Base-by-base conservation (phyloP, 805 yeast species). In the Groenewaldozyma tartarivorans region DNA sequence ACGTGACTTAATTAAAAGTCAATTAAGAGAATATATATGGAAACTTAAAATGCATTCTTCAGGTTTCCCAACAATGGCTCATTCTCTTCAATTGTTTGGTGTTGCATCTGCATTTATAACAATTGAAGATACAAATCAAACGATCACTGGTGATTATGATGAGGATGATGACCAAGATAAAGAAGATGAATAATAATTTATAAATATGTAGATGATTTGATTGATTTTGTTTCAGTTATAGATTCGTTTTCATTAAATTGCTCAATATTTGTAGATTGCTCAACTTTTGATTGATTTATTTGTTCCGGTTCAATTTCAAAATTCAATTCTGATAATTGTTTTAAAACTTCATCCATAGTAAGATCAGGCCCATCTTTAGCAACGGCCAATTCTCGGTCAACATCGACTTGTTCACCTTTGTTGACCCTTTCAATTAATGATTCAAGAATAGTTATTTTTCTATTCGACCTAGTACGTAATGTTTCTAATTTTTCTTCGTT, bases 1-100 rank as follows among this genome's bases (percentile, higher is more conserved):
- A 53, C 71, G 81, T 0, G 66, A 65, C 32, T 66, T 71, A 36
- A 85, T 74, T 60, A 71, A 75, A 51, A 82, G 77, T 47, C 79
- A 79, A 47, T 71, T 88, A 21, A 74, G 75, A 52, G 81, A 80
- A 49, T 88, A 83, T 58, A 67, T 94, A 44, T 77, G 86, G 81
- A 72, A 78, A 7, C 60, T 90, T 33, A 77, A 81, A 55, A 77
- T 81, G 20, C 75, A 84, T 33, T 73, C 92, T 3, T 78, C 79
- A 48, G 80, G 84, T 22, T 86, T 84, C 54, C 81, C 75, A 22
- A 88, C 83, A 46, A 85, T 85, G 26, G 74, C 75, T n/a, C 74
- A 72, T 40, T 94, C 96, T 0, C 61, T 87, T 34, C 67, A 68
- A 38, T 74, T 78, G 52, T 72, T 88, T 42, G 90, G 86, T 51